A percentile compares a stretch with the other conserved stretches of the same genome.
phyloP scores from a whole-genome alignment of 176 grass and related monocot species.

The Juncus inflexus region DNA sequence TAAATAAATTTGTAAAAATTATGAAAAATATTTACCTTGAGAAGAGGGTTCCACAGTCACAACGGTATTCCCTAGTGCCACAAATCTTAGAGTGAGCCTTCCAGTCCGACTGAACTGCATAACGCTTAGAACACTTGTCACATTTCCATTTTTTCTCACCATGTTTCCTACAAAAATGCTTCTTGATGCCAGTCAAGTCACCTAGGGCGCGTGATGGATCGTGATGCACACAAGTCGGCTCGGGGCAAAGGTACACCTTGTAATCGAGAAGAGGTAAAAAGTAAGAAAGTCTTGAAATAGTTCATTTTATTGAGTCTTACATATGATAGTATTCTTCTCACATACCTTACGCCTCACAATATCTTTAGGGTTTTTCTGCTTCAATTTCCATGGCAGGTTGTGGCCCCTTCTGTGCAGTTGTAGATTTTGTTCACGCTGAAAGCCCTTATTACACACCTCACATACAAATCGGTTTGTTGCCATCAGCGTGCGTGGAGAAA shows the following conservation, averaged over 20 bases:
- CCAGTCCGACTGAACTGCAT: conserved; percentile 96
- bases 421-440: conserved; percentile 96
- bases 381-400: conserved; percentile 98
- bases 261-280: too few species aligned
- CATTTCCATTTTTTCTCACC: conserved; percentile 99
- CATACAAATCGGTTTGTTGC: conserved; percentile 95
- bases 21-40: conserved; percentile 44
- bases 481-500: conserved; percentile 88
- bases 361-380: conserved; percentile 81
- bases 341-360: conserved; percentile 36
- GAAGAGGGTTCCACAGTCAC: conserved; percentile 98
- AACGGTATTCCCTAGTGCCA: conserved; percentile 95
- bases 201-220: conserved; percentile 85
- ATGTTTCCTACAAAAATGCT: conserved; percentile 99
- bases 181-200: conserved; percentile 98
- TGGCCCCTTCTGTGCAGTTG: conserved; percentile 96
- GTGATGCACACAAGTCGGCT: conserved; percentile 92
- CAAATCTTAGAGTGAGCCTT: conserved; percentile 99
- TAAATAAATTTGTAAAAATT: not conserved
- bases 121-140: conserved; percentile 96
- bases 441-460: conserved; percentile 99
- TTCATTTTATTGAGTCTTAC: too few species aligned
- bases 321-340: too few species aligned
- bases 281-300: too few species aligned
- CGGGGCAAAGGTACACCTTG: conserved; percentile 93